Evolutionary conservation across 805 yeast genomes (phyloP).

Genomic region (Kodamaea kakaduensis): DNA sequence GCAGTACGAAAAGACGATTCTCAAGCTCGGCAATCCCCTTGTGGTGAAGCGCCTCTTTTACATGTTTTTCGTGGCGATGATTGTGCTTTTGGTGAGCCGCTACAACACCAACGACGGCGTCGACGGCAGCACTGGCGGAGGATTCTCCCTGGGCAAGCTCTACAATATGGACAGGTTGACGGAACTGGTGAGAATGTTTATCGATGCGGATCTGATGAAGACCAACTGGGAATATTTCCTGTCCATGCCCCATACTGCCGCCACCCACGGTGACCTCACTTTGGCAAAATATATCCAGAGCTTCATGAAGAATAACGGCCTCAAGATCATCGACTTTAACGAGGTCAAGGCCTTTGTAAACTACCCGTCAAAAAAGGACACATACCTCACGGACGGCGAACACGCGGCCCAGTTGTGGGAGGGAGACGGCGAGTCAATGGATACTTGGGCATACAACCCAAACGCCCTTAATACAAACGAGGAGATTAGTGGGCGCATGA

Average conservation of each 20-base stretch:
- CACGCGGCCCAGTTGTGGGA: slow-evolving; percentile 39
- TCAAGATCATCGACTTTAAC: slow-evolving; percentile 47
- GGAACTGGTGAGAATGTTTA: slow-evolving; percentile 43
- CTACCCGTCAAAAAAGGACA: slow-evolving; percentile 47
- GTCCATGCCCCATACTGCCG: slow-evolving; percentile 82
- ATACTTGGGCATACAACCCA: slow-evolving; percentile 59
- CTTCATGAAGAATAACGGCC: slow-evolving; percentile 54
- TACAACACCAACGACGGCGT: slow-evolving; percentile 47
- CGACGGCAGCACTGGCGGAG: slow-evolving; percentile 38
- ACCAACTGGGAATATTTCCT: slow-evolving; percentile 68
- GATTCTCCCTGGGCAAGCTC: slow-evolving; percentile 52
- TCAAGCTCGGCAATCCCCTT: slow-evolving; percentile 78
- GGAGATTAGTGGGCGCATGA: slow-evolving; percentile 45
- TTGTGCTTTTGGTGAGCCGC: slow-evolving; percentile 55
- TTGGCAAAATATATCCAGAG: slow-evolving; percentile 62
- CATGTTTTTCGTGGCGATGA: slow-evolving; percentile 56
- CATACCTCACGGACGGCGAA: slow-evolving; percentile 32
- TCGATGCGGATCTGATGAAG: slow-evolving; percentile 57
- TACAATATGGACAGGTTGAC: slow-evolving; percentile 54
- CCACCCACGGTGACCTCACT: slow-evolving; percentile 80
- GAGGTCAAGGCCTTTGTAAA: slow-evolving; percentile 56
- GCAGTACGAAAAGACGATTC: slow-evolving; percentile 53
- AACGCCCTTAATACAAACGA: slow-evolving; percentile 53
- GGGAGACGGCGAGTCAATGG: slow-evolving; percentile 18
- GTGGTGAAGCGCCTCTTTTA: slow-evolving; percentile 75